Evolutionary conservation across 163 green algal species (phyloP), one percentile per base, ranked within the genome.

Genomic region (Coccomyxa subellipsoidea): DNA sequence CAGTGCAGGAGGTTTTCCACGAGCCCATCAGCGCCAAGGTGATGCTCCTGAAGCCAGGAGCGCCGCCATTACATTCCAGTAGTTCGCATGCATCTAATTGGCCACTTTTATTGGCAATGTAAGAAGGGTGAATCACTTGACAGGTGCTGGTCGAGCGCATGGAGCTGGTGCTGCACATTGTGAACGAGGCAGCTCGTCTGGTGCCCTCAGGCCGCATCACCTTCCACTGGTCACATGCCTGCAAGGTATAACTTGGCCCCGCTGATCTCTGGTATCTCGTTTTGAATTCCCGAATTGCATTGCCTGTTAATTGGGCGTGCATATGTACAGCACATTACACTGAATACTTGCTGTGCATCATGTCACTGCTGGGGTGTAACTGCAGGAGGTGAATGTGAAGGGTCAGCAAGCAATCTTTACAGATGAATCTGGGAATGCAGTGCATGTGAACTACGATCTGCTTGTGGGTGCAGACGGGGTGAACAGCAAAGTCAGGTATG

Each of bases 131-230:
- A 23, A 9, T 35, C 27, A 23, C 29, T 9, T 35, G 66, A 1
- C 66, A 73, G 71, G 71, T 80, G 76, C 40, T 80, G 39, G 40
- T 80, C 29, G 76, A 80, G n/a, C 39, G 76, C 8, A 80, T 80
- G 76, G 76, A 80, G 40, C 76, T 80, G 40, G 76, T 80, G 39
- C 27, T 39, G 10, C 76, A 80, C 29, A 38, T 80, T 7, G 40
- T 80, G 10, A 39, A 80, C n/a, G 40, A 71, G 31, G 76, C 76
- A 6, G 21, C 32, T 21, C 73, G 73, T 37, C n/a, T 72, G n/a
- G 29, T 39, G 2, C 40, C 40, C 31, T 10, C 21, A 31, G 37
- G n/a, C 5, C 39, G 40, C 23, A 71, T 80, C 76, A 80, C 39
- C 8, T 80, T 70, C n/a, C 39, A 72, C 76, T 80, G 76, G 76